phyloP scores from a whole-genome alignment of 345 rosid species.

The Turnera subulata region DNA sequence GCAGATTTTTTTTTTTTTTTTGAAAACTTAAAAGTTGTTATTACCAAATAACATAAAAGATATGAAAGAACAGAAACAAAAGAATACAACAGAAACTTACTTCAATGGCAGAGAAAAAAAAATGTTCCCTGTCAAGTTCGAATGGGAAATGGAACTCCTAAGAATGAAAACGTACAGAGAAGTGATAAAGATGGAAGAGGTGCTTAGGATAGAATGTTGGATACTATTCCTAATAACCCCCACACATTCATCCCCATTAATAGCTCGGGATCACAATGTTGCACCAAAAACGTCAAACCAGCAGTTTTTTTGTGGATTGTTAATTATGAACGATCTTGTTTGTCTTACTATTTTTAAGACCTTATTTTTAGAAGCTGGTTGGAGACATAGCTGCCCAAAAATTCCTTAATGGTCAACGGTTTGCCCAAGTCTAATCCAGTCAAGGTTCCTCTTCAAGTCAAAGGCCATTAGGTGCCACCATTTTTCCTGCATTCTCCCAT shows the following conservation, averaged over 20 bases:
- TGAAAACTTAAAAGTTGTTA: too few species aligned
- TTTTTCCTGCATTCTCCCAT: too few species aligned
- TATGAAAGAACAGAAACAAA: neutral
- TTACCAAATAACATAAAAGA: neutral
- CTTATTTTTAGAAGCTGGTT: neutral
- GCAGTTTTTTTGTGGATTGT: neutral
- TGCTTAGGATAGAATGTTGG: too few species aligned
- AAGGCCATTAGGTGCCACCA: too few species aligned
- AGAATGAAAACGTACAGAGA: neutral
- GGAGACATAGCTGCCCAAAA: too few species aligned
- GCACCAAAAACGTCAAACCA: neutral
- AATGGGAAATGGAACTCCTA: conserved; percentile 18
- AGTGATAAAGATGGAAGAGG: neutral
- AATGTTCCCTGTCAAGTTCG: conserved; percentile 40
- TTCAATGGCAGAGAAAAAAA: neutral
- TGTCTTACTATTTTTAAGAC: conserved; percentile 1
- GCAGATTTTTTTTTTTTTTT: too few species aligned
- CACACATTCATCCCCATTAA: conserved; percentile 31
- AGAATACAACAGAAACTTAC: neutral
- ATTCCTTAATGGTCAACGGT: too few species aligned
- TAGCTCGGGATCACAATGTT: conserved; percentile 22
- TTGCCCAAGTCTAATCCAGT: too few species aligned
- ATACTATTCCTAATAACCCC: conserved; percentile 1
- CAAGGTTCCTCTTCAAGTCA: too few species aligned
- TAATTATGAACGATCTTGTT: neutral